Evolutionary conservation across 768 basidiomycete species (phyloP).

Genomic region (Exidia glandulosa): DNA sequence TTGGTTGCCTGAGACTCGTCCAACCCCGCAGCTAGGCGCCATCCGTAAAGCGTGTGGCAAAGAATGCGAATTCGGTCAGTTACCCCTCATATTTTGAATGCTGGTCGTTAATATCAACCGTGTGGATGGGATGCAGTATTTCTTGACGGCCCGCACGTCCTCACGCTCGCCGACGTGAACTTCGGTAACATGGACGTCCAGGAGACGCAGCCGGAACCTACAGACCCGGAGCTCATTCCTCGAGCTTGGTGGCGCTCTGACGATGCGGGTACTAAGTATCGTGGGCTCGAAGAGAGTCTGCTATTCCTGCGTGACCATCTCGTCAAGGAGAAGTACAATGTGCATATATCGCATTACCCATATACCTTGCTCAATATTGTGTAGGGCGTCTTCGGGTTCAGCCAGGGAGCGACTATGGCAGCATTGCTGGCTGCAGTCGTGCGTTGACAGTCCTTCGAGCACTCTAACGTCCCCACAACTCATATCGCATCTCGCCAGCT

Average conservation of each 20-base stretch:
- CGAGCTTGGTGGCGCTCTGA: conserved; percentile 66
- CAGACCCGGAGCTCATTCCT: conserved; percentile 44
- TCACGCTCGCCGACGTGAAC: conserved; percentile 4
- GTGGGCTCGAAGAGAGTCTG: conserved; percentile 51
- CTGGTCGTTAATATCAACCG: not conserved
- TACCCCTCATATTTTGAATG: not conserved
- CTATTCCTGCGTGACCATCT: conserved; percentile 44
- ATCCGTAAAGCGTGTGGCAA: conserved; percentile 59
- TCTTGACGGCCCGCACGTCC: conserved; percentile 1
- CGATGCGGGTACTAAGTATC: conserved; percentile 35
- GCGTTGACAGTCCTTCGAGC: conserved; percentile 14
- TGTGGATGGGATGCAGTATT: not conserved
- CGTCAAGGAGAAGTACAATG: conserved; percentile 51
- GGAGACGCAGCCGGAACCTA: conserved; percentile 8
- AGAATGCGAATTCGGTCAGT: conserved; percentile 48
- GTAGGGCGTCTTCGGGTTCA: conserved; percentile 74
- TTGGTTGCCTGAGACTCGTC: not conserved
- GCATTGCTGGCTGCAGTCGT: conserved; percentile 61
- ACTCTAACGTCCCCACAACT: not conserved
- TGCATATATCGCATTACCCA: conserved; percentile 22
- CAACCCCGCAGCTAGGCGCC: conserved; percentile 46
- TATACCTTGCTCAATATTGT: not conserved
- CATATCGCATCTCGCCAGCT: conserved; percentile 25
- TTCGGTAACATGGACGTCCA: not conserved
- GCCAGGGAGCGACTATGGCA: conserved; percentile 73